phyloP scores from a whole-genome alignment of 2,329 filamentous ascomycete species.

The Ophiostoma ips region DNA sequence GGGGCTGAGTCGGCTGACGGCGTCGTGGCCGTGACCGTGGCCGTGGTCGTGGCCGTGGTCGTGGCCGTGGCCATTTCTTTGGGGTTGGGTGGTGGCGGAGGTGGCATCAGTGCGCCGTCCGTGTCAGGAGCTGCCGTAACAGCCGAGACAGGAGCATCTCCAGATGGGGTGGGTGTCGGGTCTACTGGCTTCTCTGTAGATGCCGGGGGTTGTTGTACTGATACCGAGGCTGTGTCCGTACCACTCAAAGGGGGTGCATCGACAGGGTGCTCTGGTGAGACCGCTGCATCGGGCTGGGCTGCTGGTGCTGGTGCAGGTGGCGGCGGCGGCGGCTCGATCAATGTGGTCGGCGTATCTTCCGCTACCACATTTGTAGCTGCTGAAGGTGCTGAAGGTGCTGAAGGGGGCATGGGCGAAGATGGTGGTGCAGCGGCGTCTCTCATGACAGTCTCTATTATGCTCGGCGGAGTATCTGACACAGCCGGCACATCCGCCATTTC shows the following conservation, averaged over 20 bases:
- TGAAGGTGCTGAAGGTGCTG: neutral
- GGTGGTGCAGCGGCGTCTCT: neutral
- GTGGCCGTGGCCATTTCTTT: neutral
- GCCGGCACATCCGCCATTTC: constrained; percentile 2
- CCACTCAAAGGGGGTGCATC: neutral
- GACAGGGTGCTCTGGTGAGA: neutral
- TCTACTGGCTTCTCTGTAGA: neutral
- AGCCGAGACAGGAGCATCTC: neutral
- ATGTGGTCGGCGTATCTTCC: neutral
- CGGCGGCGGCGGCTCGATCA: neutral
- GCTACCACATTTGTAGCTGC: neutral
- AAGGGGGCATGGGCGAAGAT: no score
- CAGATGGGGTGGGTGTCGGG: neutral
- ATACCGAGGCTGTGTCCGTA: no score
- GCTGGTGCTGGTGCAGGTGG: neutral
- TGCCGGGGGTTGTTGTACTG: neutral
- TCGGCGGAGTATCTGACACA: no score
- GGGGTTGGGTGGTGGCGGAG: neutral
- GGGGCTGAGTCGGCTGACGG: neutral
- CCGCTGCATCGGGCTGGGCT: neutral
- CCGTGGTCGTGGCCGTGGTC: neutral
- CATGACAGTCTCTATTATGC: neutral
- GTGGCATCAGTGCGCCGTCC: neutral
- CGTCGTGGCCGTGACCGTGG: neutral
- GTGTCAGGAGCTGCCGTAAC: neutral